Conservation (phyloP, 768 basidiomycete species). For the Boletus rubroflammeus region DNA sequence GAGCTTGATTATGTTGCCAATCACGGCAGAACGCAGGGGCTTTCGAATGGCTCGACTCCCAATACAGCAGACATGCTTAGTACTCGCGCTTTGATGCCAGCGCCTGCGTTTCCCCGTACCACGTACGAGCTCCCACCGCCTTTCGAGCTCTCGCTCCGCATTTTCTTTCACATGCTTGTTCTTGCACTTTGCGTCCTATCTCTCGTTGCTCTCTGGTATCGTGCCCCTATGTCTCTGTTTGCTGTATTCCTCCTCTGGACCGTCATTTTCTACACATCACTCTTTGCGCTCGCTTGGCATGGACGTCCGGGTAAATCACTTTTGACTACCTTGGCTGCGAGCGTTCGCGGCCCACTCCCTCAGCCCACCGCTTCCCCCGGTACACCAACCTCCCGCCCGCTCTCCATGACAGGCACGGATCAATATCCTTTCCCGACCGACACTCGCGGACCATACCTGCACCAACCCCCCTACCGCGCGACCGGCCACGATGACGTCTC, state of each 20-base stretch:
- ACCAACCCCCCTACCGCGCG: constrained; percentile 60
- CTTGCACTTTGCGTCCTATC: constrained; percentile 56
- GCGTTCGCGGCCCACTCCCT: constrained; percentile 37
- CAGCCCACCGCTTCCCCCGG: constrained; percentile 33
- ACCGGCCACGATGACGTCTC: constrained; percentile 43
- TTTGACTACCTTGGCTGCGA: constrained; percentile 46
- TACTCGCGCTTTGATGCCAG: constrained; percentile 37
- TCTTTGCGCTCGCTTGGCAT: constrained; percentile 55
- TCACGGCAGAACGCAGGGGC: constrained; percentile 44
- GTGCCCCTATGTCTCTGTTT: constrained; percentile 53
- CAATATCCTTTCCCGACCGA: constrained; percentile 46
- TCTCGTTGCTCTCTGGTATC: constrained; percentile 56
- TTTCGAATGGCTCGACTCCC: constrained; percentile 42
- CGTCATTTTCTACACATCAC: constrained; percentile 50
- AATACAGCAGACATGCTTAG: constrained; percentile 50
- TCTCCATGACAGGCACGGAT: constrained; percentile 39
- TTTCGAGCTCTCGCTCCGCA: constrained; percentile 41
- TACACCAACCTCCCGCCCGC: constrained; percentile 36
- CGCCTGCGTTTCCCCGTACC: constrained; percentile 21
- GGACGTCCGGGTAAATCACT: constrained; percentile 56
- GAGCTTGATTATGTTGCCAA: constrained; percentile 70
- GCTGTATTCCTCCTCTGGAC: constrained; percentile 64
- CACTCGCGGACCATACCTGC: constrained; percentile 57
- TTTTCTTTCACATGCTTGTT: constrained; percentile 54
- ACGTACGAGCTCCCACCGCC: constrained; percentile 34